A percentile compares a stretch with the other conserved stretches of the same genome.
These are phyloP conservation scores for Amphichorda felina DNA, from an alignment of 2,329 filamentous ascomycete genomes.

Conservation along the genomic window DNA sequence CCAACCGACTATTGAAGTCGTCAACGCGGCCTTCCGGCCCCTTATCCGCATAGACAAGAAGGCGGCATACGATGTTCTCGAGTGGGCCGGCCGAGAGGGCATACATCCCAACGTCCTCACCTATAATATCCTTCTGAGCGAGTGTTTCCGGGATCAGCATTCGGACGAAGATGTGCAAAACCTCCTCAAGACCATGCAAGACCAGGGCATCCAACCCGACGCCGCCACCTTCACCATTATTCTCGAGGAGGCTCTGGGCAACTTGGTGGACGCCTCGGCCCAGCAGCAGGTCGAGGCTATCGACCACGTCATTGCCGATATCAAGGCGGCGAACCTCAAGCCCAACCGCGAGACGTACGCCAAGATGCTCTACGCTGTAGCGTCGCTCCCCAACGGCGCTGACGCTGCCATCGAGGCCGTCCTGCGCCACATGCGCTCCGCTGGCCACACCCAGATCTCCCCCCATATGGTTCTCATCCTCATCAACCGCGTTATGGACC, in stretches of 20 bases:
- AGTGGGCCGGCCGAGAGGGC: conserved; percentile 44
- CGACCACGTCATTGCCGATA: conserved; percentile 40
- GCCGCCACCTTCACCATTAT: conserved; percentile 64
- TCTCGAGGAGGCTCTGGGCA: conserved; percentile 43
- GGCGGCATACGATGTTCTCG: conserved; percentile 40
- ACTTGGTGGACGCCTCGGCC: conserved; percentile 23
- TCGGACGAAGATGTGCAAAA: conserved; percentile 14
- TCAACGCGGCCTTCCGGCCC: conserved; percentile 61
- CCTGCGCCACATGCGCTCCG: conserved; percentile 46
- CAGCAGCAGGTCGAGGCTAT: conserved; percentile 41
- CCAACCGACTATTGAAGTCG: conserved; percentile 47
- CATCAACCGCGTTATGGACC: conserved; percentile 52
- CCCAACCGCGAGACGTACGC: conserved; percentile 54
- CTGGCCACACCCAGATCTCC: conserved; percentile 36
- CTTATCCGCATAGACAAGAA: conserved; percentile 39
- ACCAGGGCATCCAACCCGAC: conserved; percentile 40
- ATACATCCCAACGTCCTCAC: conserved; percentile 45
- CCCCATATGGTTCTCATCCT: conserved; percentile 66
- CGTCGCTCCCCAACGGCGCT: conserved; percentile 18
- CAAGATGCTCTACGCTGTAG: conserved; percentile 50
- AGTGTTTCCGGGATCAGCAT: conserved; percentile 30
- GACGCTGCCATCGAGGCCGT: conserved; percentile 45
- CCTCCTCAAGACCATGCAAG: conserved; percentile 48
- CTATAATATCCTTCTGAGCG: conserved; percentile 59
- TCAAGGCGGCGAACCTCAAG: conserved; percentile 43